These are phyloP conservation scores for Digitaria exilis DNA, from an alignment of 202 grass and related monocot species.

Conservation along the genomic window DNA sequence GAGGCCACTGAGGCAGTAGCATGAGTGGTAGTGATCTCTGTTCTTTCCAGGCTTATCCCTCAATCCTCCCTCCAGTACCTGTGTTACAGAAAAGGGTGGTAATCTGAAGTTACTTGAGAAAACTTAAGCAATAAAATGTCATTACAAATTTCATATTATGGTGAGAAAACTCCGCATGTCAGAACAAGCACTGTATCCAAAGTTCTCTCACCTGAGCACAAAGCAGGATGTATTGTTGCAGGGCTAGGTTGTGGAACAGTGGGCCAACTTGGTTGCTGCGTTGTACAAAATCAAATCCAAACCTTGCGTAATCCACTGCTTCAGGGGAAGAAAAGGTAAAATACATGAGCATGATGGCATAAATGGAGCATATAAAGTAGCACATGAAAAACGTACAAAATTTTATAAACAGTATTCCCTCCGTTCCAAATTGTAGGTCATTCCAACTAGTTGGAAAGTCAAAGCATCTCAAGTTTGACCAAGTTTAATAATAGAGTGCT, in stretches of 20 bases:
- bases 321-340: constrained; percentile 32
- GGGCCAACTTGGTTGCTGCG: constrained; percentile 65
- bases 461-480: too few relatives aligned
- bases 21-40: constrained; percentile 86
- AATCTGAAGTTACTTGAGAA: background rate
- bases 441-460: too few relatives aligned
- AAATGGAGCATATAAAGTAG: constrained; percentile 17
- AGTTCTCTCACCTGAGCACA: constrained; percentile 71
- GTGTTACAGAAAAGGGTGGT: constrained; percentile 17
- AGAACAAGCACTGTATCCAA: background rate
- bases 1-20: constrained; percentile 94
- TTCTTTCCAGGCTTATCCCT: constrained; percentile 94
- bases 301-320: constrained; percentile 58
- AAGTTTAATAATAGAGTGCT: too few relatives aligned
- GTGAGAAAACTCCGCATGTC: background rate
- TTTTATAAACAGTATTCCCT: background rate
- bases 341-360: background rate
- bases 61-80: constrained; percentile 90
- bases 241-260: constrained; percentile 74
- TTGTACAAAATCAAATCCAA: constrained; percentile 67
- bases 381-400: background rate
- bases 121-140: background rate
- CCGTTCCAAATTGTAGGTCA: too few relatives aligned
- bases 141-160: background rate
- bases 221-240: constrained; percentile 94